A percentile compares a stretch with the other conserved stretches of the same genome.
These are phyloP conservation scores for Lepidium campestre DNA, from an alignment of 441 rosid species.

Conservation along the genomic window DNA sequence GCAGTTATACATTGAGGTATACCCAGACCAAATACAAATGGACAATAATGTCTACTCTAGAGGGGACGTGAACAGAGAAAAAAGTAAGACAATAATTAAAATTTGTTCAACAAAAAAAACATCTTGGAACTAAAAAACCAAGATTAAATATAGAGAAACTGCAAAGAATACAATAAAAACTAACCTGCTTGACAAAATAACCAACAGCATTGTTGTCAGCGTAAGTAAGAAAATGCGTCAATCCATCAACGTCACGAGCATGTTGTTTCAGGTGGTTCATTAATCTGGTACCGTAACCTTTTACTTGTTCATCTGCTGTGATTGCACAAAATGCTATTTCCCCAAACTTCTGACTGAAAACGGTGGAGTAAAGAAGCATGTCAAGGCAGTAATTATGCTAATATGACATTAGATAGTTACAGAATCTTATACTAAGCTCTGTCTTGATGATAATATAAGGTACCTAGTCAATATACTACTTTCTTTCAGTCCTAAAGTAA, in stretches of 20 bases:
- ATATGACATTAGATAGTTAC: not conserved
- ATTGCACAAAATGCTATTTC: conserved; percentile 99
- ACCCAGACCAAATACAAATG: no score
- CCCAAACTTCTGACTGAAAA: conserved; percentile 88
- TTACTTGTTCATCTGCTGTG: conserved; percentile 99
- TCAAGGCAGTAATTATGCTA: not conserved
- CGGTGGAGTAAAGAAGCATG: conserved; percentile 19
- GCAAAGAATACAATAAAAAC: no score
- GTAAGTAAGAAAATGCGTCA: conserved; percentile 93
- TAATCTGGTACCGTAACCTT: conserved; percentile 98
- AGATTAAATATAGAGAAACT: no score
- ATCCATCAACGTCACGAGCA: conserved; percentile 95
- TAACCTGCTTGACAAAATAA: conserved; percentile 91
- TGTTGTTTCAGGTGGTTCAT: conserved; percentile 99
- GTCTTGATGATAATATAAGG: not conserved
- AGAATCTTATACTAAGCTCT: not conserved
- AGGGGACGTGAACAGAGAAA: no score
- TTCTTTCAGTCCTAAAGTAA: not conserved
- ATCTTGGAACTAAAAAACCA: no score
- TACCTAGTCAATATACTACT: conserved; percentile 1
- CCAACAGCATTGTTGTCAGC: conserved; percentile 99
- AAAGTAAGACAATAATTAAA: no score
- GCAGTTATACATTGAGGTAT: not conserved
- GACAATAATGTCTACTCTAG: no score
- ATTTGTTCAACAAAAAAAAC: no score